phyloP scores from a whole-genome alignment of 176 grass and related monocot species.

The Dendrocalamus sinicus region DNA sequence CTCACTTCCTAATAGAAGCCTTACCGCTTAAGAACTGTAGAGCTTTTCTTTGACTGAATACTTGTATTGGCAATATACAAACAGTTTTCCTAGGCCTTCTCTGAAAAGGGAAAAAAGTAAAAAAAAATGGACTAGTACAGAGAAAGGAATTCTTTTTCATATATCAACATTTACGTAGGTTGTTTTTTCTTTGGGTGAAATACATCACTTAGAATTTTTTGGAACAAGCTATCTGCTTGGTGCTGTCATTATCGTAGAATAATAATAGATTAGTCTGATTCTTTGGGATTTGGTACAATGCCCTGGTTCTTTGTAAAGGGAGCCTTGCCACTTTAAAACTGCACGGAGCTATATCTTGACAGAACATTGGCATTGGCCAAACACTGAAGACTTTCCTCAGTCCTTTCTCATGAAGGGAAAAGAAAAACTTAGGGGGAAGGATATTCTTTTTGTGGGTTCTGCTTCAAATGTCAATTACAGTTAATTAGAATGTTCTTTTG shows the following conservation, averaged over 20 bases:
- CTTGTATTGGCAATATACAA: background rate
- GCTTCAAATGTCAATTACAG: background rate
- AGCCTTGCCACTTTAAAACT: background rate
- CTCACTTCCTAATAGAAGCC: constrained; percentile 7
- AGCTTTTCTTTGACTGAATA: background rate
- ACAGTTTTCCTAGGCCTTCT: background rate
- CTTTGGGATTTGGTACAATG: background rate
- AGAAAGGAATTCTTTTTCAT: background rate
- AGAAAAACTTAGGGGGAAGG: background rate
- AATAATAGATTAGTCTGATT: background rate
- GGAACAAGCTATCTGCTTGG: background rate
- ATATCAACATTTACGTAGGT: constrained; percentile 6
- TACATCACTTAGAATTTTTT: background rate
- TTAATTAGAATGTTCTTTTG: background rate
- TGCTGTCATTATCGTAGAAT: background rate
- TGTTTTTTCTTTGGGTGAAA: constrained; percentile 18
- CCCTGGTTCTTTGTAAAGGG: background rate
- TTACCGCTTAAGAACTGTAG: constrained; percentile 10
- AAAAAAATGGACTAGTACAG: background rate
- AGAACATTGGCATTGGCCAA: background rate
- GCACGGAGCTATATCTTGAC: background rate
- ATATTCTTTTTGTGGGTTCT: background rate
- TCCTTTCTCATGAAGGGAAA: background rate
- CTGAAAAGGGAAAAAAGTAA: background rate
- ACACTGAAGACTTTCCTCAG: background rate